Percentiles rank a stretch among this genome's conserved stretches.
Evolutionary conservation across 768 basidiomycete species (phyloP).

Genomic region (Trametes punicea): DNA sequence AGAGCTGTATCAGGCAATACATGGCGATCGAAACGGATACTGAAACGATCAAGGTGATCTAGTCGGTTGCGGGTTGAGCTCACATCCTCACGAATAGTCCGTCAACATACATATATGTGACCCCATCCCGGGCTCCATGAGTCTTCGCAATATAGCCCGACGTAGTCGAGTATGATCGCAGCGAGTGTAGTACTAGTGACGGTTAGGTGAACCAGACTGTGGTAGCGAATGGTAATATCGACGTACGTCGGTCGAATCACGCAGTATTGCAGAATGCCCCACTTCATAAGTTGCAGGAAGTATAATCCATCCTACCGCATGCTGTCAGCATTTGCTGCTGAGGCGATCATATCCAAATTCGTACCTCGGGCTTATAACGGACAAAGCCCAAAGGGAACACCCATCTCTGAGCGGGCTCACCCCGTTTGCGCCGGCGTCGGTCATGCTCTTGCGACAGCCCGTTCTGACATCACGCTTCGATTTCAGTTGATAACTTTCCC

Average conservation of each 20-base stretch:
- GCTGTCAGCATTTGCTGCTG: not conserved
- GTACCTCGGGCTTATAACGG: conserved; percentile 58
- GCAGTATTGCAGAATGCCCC: conserved; percentile 73
- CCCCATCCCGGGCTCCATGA: conserved; percentile 69
- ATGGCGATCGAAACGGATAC: conserved; percentile 73
- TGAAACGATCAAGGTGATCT: conserved; percentile 62
- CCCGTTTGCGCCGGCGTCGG: conserved; percentile 38
- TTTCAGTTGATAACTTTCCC: not conserved
- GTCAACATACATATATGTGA: conserved; percentile 55
- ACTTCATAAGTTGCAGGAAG: conserved; percentile 73
- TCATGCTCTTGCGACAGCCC: conserved; percentile 61
- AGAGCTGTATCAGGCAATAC: conserved; percentile 76
- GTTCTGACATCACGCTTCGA: conserved; percentile 16
- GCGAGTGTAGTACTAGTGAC: conserved; percentile 49
- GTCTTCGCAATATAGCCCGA: conserved; percentile 68
- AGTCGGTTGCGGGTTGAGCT: not conserved
- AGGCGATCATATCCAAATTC: not conserved
- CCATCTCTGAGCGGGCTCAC: conserved; percentile 54
- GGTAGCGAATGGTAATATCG: not conserved
- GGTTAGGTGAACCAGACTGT: not conserved
- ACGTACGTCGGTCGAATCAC: conserved; percentile 56
- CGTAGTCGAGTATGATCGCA: conserved; percentile 59
- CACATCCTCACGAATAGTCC: not conserved
- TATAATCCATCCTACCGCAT: conserved; percentile 54
- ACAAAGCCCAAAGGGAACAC: conserved; percentile 65